A percentile compares a stretch with the other conserved stretches of the same genome.
Conservation (phyloP, 1,284 basidiomycete species). For the Polyporus tsugae region DNA sequence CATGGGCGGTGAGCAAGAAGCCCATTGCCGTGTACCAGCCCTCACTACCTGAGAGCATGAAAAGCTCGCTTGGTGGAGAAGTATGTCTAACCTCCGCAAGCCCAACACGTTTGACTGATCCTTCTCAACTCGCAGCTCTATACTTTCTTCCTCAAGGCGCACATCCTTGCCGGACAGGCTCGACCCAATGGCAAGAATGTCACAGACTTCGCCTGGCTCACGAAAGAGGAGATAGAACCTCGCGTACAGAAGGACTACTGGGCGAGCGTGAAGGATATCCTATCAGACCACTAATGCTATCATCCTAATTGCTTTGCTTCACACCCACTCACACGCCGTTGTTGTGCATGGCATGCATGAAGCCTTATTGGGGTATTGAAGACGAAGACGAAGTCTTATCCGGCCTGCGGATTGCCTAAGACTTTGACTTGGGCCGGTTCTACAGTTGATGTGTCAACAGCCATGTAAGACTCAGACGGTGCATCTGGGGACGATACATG, state of each 20-base stretch:
- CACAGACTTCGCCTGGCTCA: constrained; percentile 88
- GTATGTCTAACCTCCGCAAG: constrained; percentile 27
- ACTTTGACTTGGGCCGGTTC: not conserved
- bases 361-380: not conserved
- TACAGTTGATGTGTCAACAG: not conserved
- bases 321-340: constrained; percentile 16
- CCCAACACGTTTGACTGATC: not conserved
- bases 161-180: constrained; percentile 83
- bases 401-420: not conserved
- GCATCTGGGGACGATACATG: not conserved
- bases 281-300: constrained; percentile 70
- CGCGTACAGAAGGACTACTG: constrained; percentile 76
- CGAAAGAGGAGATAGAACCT: constrained; percentile 84
- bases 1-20: constrained; percentile 81
- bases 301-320: constrained; percentile 27
- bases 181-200: constrained; percentile 60
- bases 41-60: constrained; percentile 38
- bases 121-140: constrained; percentile 34
- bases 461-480: not conserved
- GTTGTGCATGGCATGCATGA: not conserved
- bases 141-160: constrained; percentile 84
- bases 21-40: constrained; percentile 76
- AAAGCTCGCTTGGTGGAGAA: constrained; percentile 32
- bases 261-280: constrained; percentile 79
- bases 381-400: no score